A percentile compares a stretch with the other conserved stretches of the same genome.
Evolutionary conservation across 179 eudicot species (phyloP).

Genomic region (Dionaea muscipula): DNA sequence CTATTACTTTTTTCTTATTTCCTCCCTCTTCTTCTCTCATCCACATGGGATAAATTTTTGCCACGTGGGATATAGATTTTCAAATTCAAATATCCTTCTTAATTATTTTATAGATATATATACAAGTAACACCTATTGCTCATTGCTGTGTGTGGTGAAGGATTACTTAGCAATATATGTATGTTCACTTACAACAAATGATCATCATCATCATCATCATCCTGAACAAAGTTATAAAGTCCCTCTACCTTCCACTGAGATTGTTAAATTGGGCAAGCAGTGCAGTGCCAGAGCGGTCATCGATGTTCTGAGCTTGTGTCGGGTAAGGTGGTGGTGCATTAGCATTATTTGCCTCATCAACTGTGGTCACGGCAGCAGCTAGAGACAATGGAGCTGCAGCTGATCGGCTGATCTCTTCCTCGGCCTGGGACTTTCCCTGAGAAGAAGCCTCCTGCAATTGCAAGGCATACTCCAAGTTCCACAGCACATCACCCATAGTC

Average conservation of each 20-base stretch:
- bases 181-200: no score
- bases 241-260: constrained; percentile 21
- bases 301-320: constrained; percentile 14
- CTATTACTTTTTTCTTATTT: constrained; percentile 2
- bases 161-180: no score
- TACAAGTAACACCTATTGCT: no score
- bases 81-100: no score
- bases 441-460: constrained; percentile 64
- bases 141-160: no score
- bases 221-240: not conserved
- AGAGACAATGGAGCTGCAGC: constrained; percentile 1
- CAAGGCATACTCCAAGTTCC: constrained; percentile 84
- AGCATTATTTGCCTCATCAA: constrained; percentile 7
- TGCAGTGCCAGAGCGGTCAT: constrained; percentile 40
- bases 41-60: no score
- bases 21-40: no score
- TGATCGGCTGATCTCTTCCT: constrained; percentile 24
- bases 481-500: constrained; percentile 81
- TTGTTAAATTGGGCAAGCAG: constrained; percentile 51
- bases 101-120: no score
- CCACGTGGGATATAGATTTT: no score
- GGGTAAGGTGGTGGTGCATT: not conserved
- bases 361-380: not conserved
- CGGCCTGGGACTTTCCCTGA: constrained; percentile 36
- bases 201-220: no score